Conservation (phyloP, 1,284 basidiomycete genomes). For the Inonotus hispidus region DNA sequence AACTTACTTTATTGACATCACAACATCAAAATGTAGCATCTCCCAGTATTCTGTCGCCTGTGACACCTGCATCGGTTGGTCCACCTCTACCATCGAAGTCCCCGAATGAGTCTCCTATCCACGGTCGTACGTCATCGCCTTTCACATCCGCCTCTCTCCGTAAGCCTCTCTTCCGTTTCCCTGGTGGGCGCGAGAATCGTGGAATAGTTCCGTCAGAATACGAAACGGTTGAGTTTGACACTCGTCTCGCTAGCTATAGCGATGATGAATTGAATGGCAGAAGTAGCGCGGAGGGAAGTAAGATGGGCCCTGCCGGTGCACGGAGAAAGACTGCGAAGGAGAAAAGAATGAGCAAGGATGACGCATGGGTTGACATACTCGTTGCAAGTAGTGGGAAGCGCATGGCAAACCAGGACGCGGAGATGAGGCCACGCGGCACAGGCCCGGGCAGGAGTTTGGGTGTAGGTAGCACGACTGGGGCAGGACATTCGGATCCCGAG, state of each 20-base stretch:
- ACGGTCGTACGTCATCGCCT: conserved; percentile 7
- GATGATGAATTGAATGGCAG: conserved; percentile 46
- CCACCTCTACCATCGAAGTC: neutral
- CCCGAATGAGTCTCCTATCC: neutral
- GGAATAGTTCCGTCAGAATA: conserved; percentile 55
- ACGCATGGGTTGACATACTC: conserved; percentile 82
- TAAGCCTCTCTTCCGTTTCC: conserved; percentile 17
- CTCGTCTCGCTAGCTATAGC: conserved; percentile 59
- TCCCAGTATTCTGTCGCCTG: neutral
- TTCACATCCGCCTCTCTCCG: conserved; percentile 13
- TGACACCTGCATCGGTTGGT: neutral
- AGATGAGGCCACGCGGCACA: conserved; percentile 28
- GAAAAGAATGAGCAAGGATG: conserved; percentile 53
- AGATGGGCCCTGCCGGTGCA: conserved; percentile 26
- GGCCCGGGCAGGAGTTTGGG: conserved; percentile 8
- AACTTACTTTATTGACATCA: neutral
- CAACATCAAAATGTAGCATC: neutral
- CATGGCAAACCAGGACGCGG: conserved; percentile 55
- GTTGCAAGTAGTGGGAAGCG: conserved; percentile 60
- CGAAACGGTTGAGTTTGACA: conserved; percentile 69
- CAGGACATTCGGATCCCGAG: conserved; percentile 55
- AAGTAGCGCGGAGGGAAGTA: conserved; percentile 24
- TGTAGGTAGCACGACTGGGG: conserved; percentile 26
- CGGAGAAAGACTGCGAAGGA: conserved; percentile 36
- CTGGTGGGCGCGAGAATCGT: conserved; percentile 7